A percentile compares a stretch with the other conserved stretches of the same genome.
These are phyloP conservation scores for Lodderomyces metapsilosis DNA, from an alignment of 1,139 yeast genomes.

Conservation along the genomic window DNA sequence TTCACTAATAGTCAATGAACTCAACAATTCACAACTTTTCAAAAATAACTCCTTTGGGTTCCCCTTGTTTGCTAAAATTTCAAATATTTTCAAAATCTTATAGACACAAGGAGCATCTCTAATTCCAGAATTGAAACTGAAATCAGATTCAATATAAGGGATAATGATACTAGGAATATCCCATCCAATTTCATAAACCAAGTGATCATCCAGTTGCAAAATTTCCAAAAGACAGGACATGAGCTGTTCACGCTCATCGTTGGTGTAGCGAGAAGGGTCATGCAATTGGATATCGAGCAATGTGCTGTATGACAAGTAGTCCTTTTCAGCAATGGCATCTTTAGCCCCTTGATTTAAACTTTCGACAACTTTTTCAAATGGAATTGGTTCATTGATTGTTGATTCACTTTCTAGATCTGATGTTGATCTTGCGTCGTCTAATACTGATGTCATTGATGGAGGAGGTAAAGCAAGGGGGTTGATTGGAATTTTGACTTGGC, in stretches of 20 bases:
- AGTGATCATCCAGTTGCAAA: conserved; percentile 35
- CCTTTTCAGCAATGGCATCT: conserved; percentile 46
- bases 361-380: conserved; percentile 28
- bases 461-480: background rate
- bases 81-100: conserved; percentile 51
- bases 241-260: conserved; percentile 50
- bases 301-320: conserved; percentile 71
- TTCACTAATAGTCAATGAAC: conserved; percentile 19
- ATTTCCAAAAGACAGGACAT: conserved; percentile 36
- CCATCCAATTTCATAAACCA: conserved; percentile 79
- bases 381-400: conserved; percentile 8
- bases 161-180: conserved; percentile 71
- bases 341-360: conserved; percentile 33
- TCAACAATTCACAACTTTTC: conserved; percentile 62
- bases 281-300: conserved; percentile 60
- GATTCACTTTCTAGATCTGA: conserved; percentile 14
- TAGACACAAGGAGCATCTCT: conserved; percentile 35
- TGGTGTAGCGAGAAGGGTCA: conserved; percentile 45
- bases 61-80: conserved; percentile 60
- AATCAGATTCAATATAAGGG: conserved; percentile 37
- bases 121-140: conserved; percentile 19
- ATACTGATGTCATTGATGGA: background rate
- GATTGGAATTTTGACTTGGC: background rate
- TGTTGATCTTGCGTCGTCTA: background rate
- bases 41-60: conserved; percentile 78